Base-by-base conservation (phyloP, 2,329 filamentous ascomycete genomes). In the Aspergillus sp. region DNA sequence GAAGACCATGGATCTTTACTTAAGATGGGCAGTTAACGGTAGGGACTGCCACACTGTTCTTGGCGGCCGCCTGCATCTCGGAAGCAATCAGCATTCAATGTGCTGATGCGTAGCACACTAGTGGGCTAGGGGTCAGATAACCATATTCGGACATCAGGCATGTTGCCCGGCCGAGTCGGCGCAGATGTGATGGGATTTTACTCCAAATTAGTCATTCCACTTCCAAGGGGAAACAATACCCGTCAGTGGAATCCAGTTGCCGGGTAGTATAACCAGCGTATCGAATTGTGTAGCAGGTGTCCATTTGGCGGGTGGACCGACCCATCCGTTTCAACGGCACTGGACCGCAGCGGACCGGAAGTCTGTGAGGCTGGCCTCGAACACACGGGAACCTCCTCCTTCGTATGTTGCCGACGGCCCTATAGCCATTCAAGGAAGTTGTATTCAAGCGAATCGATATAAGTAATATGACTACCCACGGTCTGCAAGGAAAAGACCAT, bases 61-160 rank as follows among this genome's bases (percentile, higher is more conserved):
- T 30, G 25, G 13, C 32, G 32, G 12, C 41, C 41, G 17, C 47
- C 23, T 30, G 45, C 45, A 32, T 30, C 47, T 32, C 47, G 28
- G 28, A 50, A 30, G 47, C 28, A 12, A 30, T 17, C 23, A n/a
- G 4, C 9, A 9, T n/a, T 10, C 25, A 32, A 30, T 17, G 25
- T 10, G 4, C 32, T 36, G 32, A 36, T 36, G 32, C 32, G 12
- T 36, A 36, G 32, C 32, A 12, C 19, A 1, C 32, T 36, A 36
- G 32, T 36, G 32, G 7, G 8, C 25, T 45, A 45, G 47, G 13
- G 47, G 47, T 30, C 25, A 19, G 47, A 50, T 50, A 50, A 50
- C 47, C 47, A 50, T 50, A 50, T 50, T 28, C n/a, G 47, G 28
- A 50, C 47, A 50, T 32, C 47, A 50, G 12, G 41, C 41, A 5